Base-by-base conservation (phyloP, 1,139 yeast genomes). In the Yamadazyma triangularis region DNA sequence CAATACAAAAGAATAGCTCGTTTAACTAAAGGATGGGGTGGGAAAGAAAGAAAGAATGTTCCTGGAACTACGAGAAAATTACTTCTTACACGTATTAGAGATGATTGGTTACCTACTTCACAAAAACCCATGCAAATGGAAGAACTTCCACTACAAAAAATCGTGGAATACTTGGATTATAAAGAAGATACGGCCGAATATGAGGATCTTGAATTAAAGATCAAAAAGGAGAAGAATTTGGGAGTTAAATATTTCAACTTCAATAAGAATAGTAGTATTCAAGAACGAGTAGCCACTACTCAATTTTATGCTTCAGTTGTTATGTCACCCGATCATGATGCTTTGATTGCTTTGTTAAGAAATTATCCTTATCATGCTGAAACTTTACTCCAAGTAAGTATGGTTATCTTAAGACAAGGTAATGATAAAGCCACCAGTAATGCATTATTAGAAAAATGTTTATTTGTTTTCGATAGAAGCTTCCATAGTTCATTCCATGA, bases 1-100 rank as follows among this genome's bases (percentile, higher is more conserved):
- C 86, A 79, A 45, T 75, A 79, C 41, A 79, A 77, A 44, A 68
- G 72, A 38, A 42, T 82, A 41, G 77, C 82, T 8, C 68, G 77
- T 36, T 56, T 80, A 16, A 77, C 84, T 1, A 68, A 85, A 43
- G 87, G 87, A 13, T 86, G 94, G 93, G 81, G 88, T 29, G 94
- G 95, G 0, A 74, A 77, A 42, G 94, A 85, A 48, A 76, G 80
- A 35, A 58, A 82, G 30, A 63, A 77, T 9, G 74, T 84, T 4
- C 89, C 94, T 0, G 93, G 93, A 7, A 74, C 86, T 0, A 58
- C 79, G 0, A 67, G 88, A 40, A 81, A 81, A 43, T 57, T 85
- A 30, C 64, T 76, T 8, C 64, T 87, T 36, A 79, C 94, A 0
- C 78, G 79, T 45, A 77, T 87, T 25, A 73, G 82, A 50, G 89